A percentile compares a stretch with the other conserved stretches of the same genome.
Conservation (phyloP, 2,329 filamentous ascomycete species). For the Pseudocercospora pini-densiflorae region DNA sequence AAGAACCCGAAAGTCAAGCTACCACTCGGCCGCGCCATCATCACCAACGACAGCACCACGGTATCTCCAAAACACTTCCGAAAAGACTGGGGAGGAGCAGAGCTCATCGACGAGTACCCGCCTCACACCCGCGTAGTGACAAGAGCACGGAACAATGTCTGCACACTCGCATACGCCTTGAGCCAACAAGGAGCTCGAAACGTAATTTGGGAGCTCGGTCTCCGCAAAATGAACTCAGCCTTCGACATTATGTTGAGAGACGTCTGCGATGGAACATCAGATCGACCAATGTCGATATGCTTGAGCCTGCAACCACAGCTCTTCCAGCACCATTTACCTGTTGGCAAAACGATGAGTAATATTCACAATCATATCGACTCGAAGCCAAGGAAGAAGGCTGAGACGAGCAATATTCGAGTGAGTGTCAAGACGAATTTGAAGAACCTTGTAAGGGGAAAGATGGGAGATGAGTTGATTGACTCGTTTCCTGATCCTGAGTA, state of each 20-base stretch:
- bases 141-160: slow-evolving; percentile 46
- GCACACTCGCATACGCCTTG: slow-evolving; percentile 53
- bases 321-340: slow-evolving; percentile 53
- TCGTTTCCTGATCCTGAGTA: neutral
- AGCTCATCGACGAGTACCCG: slow-evolving; percentile 26
- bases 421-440: slow-evolving; percentile 6
- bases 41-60: slow-evolving; percentile 29
- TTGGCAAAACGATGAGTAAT: slow-evolving; percentile 37
- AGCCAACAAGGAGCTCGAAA: slow-evolving; percentile 50
- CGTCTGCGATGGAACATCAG: slow-evolving; percentile 38
- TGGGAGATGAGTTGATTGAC: neutral
- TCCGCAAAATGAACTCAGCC: slow-evolving; percentile 46
- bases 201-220: slow-evolving; percentile 50
- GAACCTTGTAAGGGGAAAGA: slow-evolving; percentile 3
- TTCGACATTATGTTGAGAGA: slow-evolving; percentile 43
- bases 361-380: slow-evolving; percentile 6
- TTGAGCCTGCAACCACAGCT: slow-evolving; percentile 50
- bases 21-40: slow-evolving; percentile 25
- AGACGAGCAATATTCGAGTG: slow-evolving; percentile 2
- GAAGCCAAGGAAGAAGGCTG: slow-evolving; percentile 1
- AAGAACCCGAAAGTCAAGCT: slow-evolving; percentile 11
- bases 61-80: slow-evolving; percentile 27
- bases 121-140: slow-evolving; percentile 52
- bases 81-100: slow-evolving; percentile 30
- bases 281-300: slow-evolving; percentile 43